phyloP scores from a whole-genome alignment of 2,329 filamentous ascomycete species.

The Cladobotryum mycophilum region DNA sequence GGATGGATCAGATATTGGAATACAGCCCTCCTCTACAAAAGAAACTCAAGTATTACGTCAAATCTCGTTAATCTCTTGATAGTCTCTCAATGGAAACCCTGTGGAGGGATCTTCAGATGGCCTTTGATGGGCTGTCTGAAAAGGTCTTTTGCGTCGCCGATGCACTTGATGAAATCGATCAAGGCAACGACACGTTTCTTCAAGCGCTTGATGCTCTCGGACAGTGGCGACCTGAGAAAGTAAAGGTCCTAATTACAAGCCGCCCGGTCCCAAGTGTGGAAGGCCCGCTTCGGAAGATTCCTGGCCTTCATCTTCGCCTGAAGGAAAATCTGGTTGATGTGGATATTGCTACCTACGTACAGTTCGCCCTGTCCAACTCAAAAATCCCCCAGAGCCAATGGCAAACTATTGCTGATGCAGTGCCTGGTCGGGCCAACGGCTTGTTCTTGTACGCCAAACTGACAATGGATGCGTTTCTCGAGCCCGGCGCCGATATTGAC shows the following conservation, averaged over 20 bases:
- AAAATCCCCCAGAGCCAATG: constrained; percentile 14
- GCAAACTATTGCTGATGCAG: constrained; percentile 17
- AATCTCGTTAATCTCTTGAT: neutral
- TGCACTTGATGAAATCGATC: constrained; percentile 42
- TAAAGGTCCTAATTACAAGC: constrained; percentile 40
- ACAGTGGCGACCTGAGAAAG: constrained; percentile 20
- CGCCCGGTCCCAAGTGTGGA: constrained; percentile 29
- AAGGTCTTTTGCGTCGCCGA: constrained; percentile 35
- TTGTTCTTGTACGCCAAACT: constrained; percentile 40
- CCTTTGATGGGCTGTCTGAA: constrained; percentile 15
- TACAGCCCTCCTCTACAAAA: constrained; percentile 25
- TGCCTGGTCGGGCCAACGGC: constrained; percentile 33
- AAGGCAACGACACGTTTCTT: constrained; percentile 27
- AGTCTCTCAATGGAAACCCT: constrained; percentile 18
- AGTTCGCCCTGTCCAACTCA: constrained; percentile 13
- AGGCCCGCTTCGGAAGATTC: constrained; percentile 18
- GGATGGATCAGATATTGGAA: constrained; percentile 26
- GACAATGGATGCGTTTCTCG: constrained; percentile 33
- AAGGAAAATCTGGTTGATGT: constrained; percentile 28
- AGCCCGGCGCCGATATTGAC: constrained; percentile 19
- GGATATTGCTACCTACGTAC: constrained; percentile 34
- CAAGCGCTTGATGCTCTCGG: constrained; percentile 26
- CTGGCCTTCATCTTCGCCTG: constrained; percentile 28
- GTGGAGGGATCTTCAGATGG: constrained; percentile 24
- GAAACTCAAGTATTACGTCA: constrained; percentile 14